These are phyloP conservation scores for Paraglomus brasilianum DNA, from an alignment of 192 early-diverging fungal species.

Conservation along the genomic window DNA sequence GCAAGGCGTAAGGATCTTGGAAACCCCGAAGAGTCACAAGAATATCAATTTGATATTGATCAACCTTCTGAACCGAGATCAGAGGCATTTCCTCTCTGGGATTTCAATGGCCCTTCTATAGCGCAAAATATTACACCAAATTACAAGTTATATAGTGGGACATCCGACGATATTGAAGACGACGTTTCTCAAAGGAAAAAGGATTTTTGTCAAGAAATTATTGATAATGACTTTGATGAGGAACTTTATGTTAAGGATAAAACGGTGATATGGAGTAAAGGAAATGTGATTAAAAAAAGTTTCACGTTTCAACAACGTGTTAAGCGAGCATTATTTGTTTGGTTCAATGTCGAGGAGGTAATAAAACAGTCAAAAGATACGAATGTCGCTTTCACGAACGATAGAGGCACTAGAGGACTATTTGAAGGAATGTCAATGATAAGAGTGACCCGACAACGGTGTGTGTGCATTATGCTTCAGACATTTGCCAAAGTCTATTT, in stretches of 20 bases:
- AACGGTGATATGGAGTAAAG: slow-evolving; percentile 41
- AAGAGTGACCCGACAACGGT: slow-evolving; percentile 30
- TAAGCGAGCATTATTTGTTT: slow-evolving; percentile 42
- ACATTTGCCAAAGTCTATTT: slow-evolving; percentile 39
- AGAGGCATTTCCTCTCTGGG: no score
- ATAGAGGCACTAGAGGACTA: slow-evolving; percentile 13
- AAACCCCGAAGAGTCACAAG: neutral
- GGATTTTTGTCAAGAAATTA: no score
- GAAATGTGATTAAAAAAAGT: slow-evolving; percentile 37
- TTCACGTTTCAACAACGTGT: slow-evolving; percentile 38
- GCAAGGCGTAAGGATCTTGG: neutral
- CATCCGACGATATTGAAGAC: neutral
- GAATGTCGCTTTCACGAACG: neutral
- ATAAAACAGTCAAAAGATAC: neutral
- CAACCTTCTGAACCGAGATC: neutral
- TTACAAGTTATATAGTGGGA: slow-evolving; percentile 9
- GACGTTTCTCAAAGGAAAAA: neutral
- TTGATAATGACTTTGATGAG: slow-evolving; percentile 34
- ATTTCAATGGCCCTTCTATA: no score
- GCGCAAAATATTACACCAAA: no score
- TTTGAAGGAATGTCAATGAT: neutral
- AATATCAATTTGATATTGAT: neutral
- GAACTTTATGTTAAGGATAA: slow-evolving; percentile 35
- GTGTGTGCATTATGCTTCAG: slow-evolving; percentile 38
- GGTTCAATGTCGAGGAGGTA: slow-evolving; percentile 36